Evolutionary conservation across 805 yeast species (phyloP), one percentile per base, ranked within the genome.

Genomic region (Starmerella stellata): DNA sequence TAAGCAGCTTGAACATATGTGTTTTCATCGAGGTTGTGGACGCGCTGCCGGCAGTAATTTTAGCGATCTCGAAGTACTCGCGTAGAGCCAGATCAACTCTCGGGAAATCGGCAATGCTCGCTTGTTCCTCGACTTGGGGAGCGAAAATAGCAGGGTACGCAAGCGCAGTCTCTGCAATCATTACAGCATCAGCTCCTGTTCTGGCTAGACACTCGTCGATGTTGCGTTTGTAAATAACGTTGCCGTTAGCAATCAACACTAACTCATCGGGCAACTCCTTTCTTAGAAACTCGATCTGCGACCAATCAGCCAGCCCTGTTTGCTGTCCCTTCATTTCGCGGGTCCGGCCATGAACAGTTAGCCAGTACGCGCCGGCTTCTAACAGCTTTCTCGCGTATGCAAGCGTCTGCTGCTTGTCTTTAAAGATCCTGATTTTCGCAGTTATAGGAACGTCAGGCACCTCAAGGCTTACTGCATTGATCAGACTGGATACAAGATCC

Each of bases 301-400:
- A 67, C 96, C 98, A 87, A 59, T 90, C 85, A 1, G 99, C 96
- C 36, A 90, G 61, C 0, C 98, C 98, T 0, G 98, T 87, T 42
- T 72, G 70, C 56, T 87, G 96, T 5, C 98, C 99, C 58, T 90
- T 90, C 92, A 83, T 87, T 41, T 87, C 98, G 46, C 99, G 68
- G 1, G 95, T 77, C 50, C 98, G 70, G 2, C 96, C 96, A 57
- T 90, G 99, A 7, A 90, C 78, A 1, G 95, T 83, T 29, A 90
- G 62, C 56, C 87, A 80, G 59, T 85, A 95, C 0, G 98, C 98
- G 9, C 99, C 98, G 0, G 96, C 93, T 43, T 66, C 67, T 17
- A 90, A 63, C 21, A 90, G 83, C 81, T 79, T 74, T 55, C 71
- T 72, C 4, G 98, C 96, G 53, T 90, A 90, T 30, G 69, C 75